These are phyloP conservation scores for Silene coronaria DNA, from an alignment of 179 eudicot genomes.

Conservation along the genomic window DNA sequence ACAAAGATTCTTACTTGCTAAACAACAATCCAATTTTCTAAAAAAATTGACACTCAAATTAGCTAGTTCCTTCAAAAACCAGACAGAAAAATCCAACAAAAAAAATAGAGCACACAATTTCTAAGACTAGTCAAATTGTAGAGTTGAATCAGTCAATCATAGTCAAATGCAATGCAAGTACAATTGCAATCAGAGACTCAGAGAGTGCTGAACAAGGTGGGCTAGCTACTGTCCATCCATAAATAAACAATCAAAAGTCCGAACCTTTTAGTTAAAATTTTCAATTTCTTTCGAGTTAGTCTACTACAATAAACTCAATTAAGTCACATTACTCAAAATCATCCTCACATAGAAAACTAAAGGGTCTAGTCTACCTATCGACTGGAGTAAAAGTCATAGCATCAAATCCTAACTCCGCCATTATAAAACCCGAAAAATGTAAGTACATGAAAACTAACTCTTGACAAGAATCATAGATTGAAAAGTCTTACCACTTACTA, in stretches of 20 bases:
- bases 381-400: neutral
- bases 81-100: neutral
- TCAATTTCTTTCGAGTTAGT: no score
- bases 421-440: neutral
- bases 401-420: neutral
- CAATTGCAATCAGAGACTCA: neutral
- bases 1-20: neutral
- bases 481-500: constrained; percentile 46
- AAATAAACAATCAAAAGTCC: no score
- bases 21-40: neutral
- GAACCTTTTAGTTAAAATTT: neutral
- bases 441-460: constrained; percentile 30
- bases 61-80: neutral
- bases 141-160: constrained; percentile 12
- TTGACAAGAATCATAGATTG: constrained; percentile 49
- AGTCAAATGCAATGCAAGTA: neutral
- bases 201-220: no score
- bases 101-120: neutral
- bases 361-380: no score
- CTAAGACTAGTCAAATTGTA: neutral
- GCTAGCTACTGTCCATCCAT: no score
- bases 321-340: neutral
- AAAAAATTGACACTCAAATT: neutral
- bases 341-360: no score
- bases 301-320: neutral